phyloP scores from a whole-genome alignment of 2,329 filamentous ascomycete genomes.

The Microdochium paspali region DNA sequence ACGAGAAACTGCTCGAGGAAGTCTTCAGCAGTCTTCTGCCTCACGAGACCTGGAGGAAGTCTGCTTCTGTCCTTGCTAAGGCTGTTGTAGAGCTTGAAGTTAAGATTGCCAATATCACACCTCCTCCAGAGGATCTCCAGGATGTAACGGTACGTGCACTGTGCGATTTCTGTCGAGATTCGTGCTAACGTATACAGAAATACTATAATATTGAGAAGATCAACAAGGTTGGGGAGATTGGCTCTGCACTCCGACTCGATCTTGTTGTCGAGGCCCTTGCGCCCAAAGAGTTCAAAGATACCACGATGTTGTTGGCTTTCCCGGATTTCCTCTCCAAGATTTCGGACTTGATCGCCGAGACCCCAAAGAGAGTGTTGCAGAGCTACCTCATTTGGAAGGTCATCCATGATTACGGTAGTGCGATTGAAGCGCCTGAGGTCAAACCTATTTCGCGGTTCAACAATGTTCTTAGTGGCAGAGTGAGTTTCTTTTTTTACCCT shows the following conservation, averaged over 20 bases:
- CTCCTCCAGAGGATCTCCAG: conserved; percentile 45
- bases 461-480: conserved; percentile 50
- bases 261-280: conserved; percentile 41
- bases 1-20: conserved; percentile 32
- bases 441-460: conserved; percentile 49
- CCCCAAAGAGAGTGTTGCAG: conserved; percentile 44
- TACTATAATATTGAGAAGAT: conserved; percentile 57
- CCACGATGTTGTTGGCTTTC: conserved; percentile 48
- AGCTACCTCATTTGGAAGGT: conserved; percentile 58
- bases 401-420: conserved; percentile 40
- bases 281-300: conserved; percentile 36
- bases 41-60: conserved; percentile 9
- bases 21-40: conserved; percentile 23
- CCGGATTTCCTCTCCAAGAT: conserved; percentile 52
- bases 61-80: conserved; percentile 19
- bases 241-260: conserved; percentile 46
- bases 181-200: conserved; percentile 27
- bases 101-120: conserved; percentile 49
- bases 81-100: conserved; percentile 49
- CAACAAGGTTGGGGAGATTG: conserved; percentile 41
- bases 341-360: conserved; percentile 42
- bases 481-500: too few species aligned
- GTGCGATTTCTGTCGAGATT: not conserved
- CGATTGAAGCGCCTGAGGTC: conserved; percentile 49
- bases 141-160: conserved; percentile 42